Evolutionary conservation across 2,329 filamentous ascomycete species (phyloP).

Genomic region (Juglanconis sp.): DNA sequence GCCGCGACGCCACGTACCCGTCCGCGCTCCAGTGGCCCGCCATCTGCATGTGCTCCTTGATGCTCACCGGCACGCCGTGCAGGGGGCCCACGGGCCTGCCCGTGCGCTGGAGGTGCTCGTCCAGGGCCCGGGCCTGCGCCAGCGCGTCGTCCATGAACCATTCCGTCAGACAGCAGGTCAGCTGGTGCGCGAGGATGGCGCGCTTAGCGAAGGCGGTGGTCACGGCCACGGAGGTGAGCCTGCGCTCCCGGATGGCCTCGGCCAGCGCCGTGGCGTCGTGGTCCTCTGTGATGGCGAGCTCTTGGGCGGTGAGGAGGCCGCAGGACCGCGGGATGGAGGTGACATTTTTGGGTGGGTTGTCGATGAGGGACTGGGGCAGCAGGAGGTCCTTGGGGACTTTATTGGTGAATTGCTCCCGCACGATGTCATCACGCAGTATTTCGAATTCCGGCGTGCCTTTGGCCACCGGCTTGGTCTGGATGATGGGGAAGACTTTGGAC

Average conservation of each 20-base stretch:
- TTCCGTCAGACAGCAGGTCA: constrained; percentile 25
- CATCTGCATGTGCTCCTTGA: constrained; percentile 63
- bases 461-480: constrained; percentile 23
- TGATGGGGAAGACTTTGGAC: constrained; percentile 13
- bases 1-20: constrained; percentile 50
- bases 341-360: constrained; percentile 30
- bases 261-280: constrained; percentile 42
- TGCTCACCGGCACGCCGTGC: constrained; percentile 47
- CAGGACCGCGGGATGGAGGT: constrained; percentile 34
- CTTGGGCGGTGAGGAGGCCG: constrained; percentile 41
- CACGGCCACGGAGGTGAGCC: constrained; percentile 37
- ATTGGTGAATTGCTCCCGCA: constrained; percentile 27
- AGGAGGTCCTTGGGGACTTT: constrained; percentile 29
- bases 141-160: constrained; percentile 26
- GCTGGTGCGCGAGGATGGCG: constrained; percentile 45
- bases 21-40: constrained; percentile 44
- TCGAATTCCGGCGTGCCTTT: constrained; percentile 23
- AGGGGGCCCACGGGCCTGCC: constrained; percentile 51
- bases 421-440: constrained; percentile 20
- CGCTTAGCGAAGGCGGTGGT: constrained; percentile 41
- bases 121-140: constrained; percentile 31
- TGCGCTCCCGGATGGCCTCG: constrained; percentile 32
- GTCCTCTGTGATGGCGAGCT: constrained; percentile 46
- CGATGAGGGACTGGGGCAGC: constrained; percentile 26
- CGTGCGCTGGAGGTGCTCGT: constrained; percentile 36